These are phyloP conservation scores for Crithidia thermophila DNA, from an alignment of 208 protist species.

Conservation along the genomic window DNA sequence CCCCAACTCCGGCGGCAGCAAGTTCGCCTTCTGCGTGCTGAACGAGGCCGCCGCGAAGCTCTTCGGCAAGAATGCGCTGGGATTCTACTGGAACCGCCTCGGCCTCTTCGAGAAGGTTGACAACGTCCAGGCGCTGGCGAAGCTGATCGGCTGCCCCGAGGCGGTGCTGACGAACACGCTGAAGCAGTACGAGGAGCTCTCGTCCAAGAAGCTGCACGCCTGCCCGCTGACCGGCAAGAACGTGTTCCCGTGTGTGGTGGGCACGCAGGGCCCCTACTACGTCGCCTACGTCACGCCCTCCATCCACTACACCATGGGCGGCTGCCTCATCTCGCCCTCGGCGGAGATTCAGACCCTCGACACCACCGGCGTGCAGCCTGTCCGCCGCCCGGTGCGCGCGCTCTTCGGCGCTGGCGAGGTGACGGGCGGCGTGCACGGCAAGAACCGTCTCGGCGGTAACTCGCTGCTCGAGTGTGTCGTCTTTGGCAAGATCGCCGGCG, in stretches of 20 bases:
- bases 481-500: slow-evolving; percentile 76
- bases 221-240: slow-evolving; percentile 79
- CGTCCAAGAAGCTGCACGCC: slow-evolving; percentile 30
- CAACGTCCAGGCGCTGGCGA: slow-evolving; percentile 57
- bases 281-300: slow-evolving; percentile 92
- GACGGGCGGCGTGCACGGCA: slow-evolving; percentile 96
- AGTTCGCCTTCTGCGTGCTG: slow-evolving; percentile 86
- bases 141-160: slow-evolving; percentile 70
- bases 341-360: slow-evolving; percentile 78
- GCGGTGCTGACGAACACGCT: slow-evolving; percentile 48
- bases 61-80: slow-evolving; percentile 78
- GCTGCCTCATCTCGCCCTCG: slow-evolving; percentile 87
- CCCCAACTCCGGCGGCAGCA: slow-evolving; percentile 56
- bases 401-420: slow-evolving; percentile 97
- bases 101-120: slow-evolving; percentile 74
- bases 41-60: slow-evolving; percentile 70
- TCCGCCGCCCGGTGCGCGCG: slow-evolving; percentile 74
- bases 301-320: slow-evolving; percentile 98
- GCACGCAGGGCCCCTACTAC: slow-evolving; percentile 71
- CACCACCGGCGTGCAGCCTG: slow-evolving; percentile 22
- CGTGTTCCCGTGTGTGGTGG: slow-evolving; percentile 76
- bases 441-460: slow-evolving; percentile 97
- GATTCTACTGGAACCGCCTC: slow-evolving; percentile 84
- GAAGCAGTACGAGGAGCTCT: slow-evolving; percentile 54
- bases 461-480: slow-evolving; percentile 92